phyloP scores from a whole-genome alignment of 1,284 basidiomycete genomes.

The Dichomitus squalens region DNA sequence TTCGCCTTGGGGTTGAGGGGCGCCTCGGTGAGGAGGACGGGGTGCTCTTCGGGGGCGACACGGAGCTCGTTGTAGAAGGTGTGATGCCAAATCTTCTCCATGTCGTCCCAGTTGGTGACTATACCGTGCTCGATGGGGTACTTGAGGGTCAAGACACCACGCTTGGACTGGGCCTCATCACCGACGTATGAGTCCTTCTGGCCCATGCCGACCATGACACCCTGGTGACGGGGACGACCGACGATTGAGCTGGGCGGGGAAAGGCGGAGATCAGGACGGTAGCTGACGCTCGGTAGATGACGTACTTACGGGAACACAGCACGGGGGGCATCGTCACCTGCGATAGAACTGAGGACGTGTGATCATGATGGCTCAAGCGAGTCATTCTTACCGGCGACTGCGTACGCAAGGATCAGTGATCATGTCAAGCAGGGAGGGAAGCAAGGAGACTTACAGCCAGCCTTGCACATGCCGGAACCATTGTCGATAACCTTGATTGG shows the following conservation, averaged over 20 bases:
- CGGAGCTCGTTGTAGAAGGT: constrained; percentile 89
- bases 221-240: constrained; percentile 90
- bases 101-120: constrained; percentile 97
- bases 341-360: not conserved
- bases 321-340: constrained; percentile 72
- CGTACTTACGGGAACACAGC: constrained; percentile 67
- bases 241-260: constrained; percentile 73
- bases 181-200: constrained; percentile 90
- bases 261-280: not conserved
- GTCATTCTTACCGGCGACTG: constrained; percentile 51
- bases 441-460: constrained; percentile 68
- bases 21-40: constrained; percentile 92
- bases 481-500: constrained; percentile 72
- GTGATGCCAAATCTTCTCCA: constrained; percentile 96
- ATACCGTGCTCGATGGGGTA: constrained; percentile 86
- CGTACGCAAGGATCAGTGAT: constrained; percentile 25
- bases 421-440: not conserved
- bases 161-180: constrained; percentile 94
- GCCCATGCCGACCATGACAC: constrained; percentile 91
- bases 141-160: constrained; percentile 92
- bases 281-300: not conserved
- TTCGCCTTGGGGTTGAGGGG: constrained; percentile 93
- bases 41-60: constrained; percentile 89
- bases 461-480: constrained; percentile 92
- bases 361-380: not conserved